These are phyloP conservation scores for Neurospora tetrasperma DNA, from an alignment of 495 filamentous ascomycete genomes.

Conservation along the genomic window DNA sequence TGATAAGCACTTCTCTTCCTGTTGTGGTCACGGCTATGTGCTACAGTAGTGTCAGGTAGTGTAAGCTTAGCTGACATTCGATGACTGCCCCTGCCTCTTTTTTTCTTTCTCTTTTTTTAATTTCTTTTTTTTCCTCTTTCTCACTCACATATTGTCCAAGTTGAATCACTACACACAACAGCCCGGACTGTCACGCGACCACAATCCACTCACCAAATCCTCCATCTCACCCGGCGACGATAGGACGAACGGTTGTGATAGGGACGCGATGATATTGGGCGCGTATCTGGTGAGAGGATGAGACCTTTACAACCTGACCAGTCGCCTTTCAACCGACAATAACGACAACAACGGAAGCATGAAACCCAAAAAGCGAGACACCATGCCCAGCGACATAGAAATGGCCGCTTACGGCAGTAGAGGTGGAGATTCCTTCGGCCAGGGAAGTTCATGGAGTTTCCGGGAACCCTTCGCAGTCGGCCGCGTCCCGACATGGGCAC, in stretches of 20 bases:
- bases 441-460: slow-evolving; percentile 30
- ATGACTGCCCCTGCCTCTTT: no score
- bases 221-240: background rate
- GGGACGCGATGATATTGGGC: background rate
- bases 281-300: background rate
- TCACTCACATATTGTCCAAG: no score
- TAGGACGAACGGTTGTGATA: background rate
- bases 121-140: no score
- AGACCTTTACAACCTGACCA: background rate
- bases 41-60: no score
- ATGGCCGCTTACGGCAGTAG: background rate
- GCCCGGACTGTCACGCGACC: background rate
- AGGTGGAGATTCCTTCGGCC: slow-evolving; percentile 22
- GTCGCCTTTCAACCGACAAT: background rate
- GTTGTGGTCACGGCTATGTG: background rate
- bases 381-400: background rate
- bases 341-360: background rate
- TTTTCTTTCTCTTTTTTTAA: no score
- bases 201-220: background rate
- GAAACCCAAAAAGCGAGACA: background rate
- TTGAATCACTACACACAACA: no score
- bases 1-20: background rate
- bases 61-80: no score
- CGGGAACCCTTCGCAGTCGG: slow-evolving; percentile 19
- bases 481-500: background rate